Conservation (phyloP, 345 rosid genomes). For the Citrus mangshanensis region DNA sequence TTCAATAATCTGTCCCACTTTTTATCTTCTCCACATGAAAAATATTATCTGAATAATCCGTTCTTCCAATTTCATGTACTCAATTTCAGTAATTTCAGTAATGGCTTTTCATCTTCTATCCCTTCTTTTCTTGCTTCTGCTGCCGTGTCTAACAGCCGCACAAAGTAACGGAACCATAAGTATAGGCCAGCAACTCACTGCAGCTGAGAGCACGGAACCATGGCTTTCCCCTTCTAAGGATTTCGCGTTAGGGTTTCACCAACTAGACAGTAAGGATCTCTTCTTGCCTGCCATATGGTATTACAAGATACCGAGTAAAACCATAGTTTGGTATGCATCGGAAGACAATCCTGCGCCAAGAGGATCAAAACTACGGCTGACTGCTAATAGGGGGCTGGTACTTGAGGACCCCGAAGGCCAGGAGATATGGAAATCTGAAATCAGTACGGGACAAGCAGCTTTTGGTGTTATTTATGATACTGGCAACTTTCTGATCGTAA, state of each 20-base stretch:
- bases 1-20: not conserved
- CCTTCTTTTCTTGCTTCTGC: constrained; percentile 5
- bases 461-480: constrained; percentile 26
- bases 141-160: not conserved
- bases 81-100: not conserved
- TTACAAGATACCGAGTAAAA: constrained; percentile 22
- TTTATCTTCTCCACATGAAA: too few species aligned
- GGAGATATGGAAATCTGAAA: constrained; percentile 24
- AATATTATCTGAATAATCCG: too few species aligned
- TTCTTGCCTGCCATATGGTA: constrained; percentile 37
- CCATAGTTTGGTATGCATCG: constrained; percentile 35
- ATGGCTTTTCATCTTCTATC: not conserved
- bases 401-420: constrained; percentile 22
- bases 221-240: constrained; percentile 31
- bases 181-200: constrained; percentile 1
- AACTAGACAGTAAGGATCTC: constrained; percentile 8
- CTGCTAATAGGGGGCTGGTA: constrained; percentile 13
- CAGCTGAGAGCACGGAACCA: not conserved
- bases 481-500: constrained; percentile 24
- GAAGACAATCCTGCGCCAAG: constrained; percentile 12
- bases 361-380: constrained; percentile 26
- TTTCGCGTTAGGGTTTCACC: constrained; percentile 35
- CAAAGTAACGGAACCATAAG: not conserved
- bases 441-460: not conserved
- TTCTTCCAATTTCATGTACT: not conserved